phyloP scores from a whole-genome alignment of 208 protist species.

The Trypanosoma conorhini region DNA sequence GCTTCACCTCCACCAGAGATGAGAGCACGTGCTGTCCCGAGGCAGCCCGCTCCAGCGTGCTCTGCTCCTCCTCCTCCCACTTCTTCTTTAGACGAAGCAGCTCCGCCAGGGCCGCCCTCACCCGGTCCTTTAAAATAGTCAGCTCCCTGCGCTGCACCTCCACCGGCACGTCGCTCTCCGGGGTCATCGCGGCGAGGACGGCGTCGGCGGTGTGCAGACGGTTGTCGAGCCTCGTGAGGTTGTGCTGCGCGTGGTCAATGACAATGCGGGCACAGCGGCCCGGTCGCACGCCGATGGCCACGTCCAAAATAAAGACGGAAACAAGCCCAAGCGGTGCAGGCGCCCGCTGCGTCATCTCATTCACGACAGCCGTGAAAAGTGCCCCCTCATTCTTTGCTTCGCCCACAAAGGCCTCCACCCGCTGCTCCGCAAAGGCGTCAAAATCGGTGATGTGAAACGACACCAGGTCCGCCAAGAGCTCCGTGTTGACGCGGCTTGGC shows the following conservation, averaged over 20 bases:
- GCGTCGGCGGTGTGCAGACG: conserved; percentile 57
- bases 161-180: conserved; percentile 4
- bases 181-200: conserved; percentile 32
- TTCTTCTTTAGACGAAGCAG: conserved; percentile 34
- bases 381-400: conserved; percentile 75
- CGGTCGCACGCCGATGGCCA: conserved; percentile 79
- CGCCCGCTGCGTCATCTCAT: conserved; percentile 43
- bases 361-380: conserved; percentile 63
- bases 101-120: conserved; percentile 45
- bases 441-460: conserved; percentile 82
- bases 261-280: conserved; percentile 64
- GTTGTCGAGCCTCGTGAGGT: conserved; percentile 49
- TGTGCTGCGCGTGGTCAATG: conserved; percentile 67
- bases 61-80: conserved; percentile 70
- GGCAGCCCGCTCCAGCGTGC: conserved; percentile 48
- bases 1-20: conserved; percentile 64
- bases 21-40: conserved; percentile 49
- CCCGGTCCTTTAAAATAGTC: conserved; percentile 63
- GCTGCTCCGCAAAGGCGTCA: conserved; percentile 72
- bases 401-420: conserved; percentile 62
- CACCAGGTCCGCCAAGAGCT: conserved; percentile 71
- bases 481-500: conserved; percentile 64
- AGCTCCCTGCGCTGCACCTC: conserved; percentile 59
- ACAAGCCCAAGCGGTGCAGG: conserved; percentile 44
- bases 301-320: conserved; percentile 70